These are phyloP conservation scores for Pyrenochaeta sp. DNA, from an alignment of 2,329 filamentous ascomycete genomes.

Conservation along the genomic window DNA sequence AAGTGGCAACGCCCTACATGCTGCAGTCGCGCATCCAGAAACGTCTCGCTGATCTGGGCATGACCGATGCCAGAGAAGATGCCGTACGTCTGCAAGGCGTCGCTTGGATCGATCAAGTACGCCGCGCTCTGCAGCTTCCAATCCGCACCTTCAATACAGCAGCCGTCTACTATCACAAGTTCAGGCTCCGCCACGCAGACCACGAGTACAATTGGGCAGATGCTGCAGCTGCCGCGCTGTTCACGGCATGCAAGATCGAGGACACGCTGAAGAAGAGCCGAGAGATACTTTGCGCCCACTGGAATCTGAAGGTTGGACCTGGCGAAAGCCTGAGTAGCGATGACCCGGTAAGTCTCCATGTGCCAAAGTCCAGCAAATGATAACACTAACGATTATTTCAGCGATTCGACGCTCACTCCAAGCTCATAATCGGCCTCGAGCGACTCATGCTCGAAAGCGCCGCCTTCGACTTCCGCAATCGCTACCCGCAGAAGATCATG, in stretches of 20 bases:
- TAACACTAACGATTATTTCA: slow-evolving; percentile 47
- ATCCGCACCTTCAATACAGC: slow-evolving; percentile 92
- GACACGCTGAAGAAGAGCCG: slow-evolving; percentile 96
- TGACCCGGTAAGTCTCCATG: slow-evolving; percentile 68
- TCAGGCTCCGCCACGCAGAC: slow-evolving; percentile 84
- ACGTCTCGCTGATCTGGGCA: slow-evolving; percentile 72
- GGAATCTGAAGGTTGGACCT: slow-evolving; percentile 78
- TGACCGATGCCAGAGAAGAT: slow-evolving; percentile 81
- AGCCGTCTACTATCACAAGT: slow-evolving; percentile 91
- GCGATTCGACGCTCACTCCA: slow-evolving; percentile 81
- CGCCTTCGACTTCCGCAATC: slow-evolving; percentile 90
- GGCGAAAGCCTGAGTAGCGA: slow-evolving; percentile 77
- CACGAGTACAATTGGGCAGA: slow-evolving; percentile 85
- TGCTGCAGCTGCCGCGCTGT: slow-evolving; percentile 84
- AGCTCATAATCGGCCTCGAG: slow-evolving; percentile 87
- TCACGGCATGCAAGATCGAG: slow-evolving; percentile 96
- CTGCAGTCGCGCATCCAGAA: slow-evolving; percentile 81
- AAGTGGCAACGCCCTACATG: slow-evolving; percentile 76
- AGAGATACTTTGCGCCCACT: slow-evolving; percentile 89
- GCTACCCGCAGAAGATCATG: slow-evolving; percentile 84
- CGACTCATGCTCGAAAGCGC: slow-evolving; percentile 91
- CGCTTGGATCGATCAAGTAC: slow-evolving; percentile 85
- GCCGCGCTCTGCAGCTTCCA: slow-evolving; percentile 79
- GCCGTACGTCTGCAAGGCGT: slow-evolving; percentile 83
- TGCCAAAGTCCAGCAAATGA: not conserved